Evolutionary conservation across 1,139 yeast species (phyloP), one percentile per base, ranked within the genome.

Genomic region (Meyerozyma elateridarum): DNA sequence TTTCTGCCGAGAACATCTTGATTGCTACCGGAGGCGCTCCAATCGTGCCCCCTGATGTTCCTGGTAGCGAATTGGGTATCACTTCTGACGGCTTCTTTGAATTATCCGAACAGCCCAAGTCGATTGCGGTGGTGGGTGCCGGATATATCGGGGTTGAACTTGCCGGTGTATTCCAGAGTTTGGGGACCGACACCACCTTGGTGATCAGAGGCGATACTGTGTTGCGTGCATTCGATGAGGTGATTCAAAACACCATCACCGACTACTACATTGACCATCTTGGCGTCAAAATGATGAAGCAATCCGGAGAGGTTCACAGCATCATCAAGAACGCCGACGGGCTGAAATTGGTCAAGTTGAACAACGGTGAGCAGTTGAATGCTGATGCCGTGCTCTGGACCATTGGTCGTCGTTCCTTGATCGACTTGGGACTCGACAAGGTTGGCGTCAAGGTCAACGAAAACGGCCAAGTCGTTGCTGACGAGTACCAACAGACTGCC

Each of bases 131-230:
- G 42, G 95, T 91, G 11, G 99, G 99, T 46, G 96, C 96, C 24
- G 99, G 99, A 29, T 91, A 91, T 64, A 91, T 91, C 56, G 97
- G 96, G 36, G 84, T 88, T 30, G 99, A 91, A 62, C 73, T 91
- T 35, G 84, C 96, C 4, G 98, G 98, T 42, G 87, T 91, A 29
- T 91, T 91, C 76, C 72, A 82, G 42, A 87, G 88, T 20, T 70
- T 91, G 39, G 95, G 95, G 9, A 57, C 89, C n/a, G 87, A 91
- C 46, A 82, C 95, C 31, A 89, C 85, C 54, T 59, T 91, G 57
- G 75, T 89, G 40, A 84, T 91, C 41, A 79, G 99, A 63, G 94
- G 95, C 46, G 91, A 88, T 39, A 80, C 89, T 5, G 89, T 91
- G 21, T 70, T 91, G 56, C 77, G 97, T 56, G 72, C 82, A 37